Evolutionary conservation across 106 monocot genomes (phyloP).

Genomic region (Platanthera zijinensis): DNA sequence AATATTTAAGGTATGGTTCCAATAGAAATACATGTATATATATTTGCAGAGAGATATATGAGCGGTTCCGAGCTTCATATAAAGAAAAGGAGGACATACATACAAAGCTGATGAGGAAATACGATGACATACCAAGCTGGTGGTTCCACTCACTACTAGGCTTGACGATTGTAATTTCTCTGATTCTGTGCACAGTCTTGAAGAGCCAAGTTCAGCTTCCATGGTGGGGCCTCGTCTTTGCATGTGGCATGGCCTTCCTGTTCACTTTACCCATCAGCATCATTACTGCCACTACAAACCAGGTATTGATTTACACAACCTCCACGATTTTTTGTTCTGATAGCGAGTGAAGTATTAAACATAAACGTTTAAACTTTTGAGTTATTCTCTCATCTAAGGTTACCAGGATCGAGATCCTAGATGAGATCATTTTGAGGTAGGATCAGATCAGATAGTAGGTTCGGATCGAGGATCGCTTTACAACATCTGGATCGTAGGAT

Average conservation of each 20-base stretch:
- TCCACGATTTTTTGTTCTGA: background rate
- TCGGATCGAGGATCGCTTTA: too few species aligned
- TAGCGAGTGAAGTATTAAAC: background rate
- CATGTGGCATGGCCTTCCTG: slow-evolving; percentile 74
- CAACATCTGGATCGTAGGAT: too few species aligned
- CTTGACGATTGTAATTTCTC: slow-evolving; percentile 34
- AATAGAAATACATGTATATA: background rate
- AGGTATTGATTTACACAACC: slow-evolving; percentile 26
- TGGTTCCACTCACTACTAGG: slow-evolving; percentile 69
- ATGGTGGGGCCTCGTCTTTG: slow-evolving; percentile 89
- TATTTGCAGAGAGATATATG: slow-evolving; percentile 67
- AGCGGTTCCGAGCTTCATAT: slow-evolving; percentile 57
- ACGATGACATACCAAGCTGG: slow-evolving; percentile 78
- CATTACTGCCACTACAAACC: slow-evolving; percentile 95
- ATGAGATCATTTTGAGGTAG: too few species aligned
- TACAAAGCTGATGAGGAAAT: slow-evolving; percentile 77
- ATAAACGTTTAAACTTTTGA: too few species aligned
- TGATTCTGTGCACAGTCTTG: slow-evolving; percentile 65
- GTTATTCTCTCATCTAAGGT: too few species aligned
- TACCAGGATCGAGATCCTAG: too few species aligned
- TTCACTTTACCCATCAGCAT: slow-evolving; percentile 95
- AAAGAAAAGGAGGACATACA: slow-evolving; percentile 79
- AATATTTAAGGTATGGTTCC: background rate
- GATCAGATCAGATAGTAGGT: too few species aligned
- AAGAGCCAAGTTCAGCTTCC: slow-evolving; percentile 79